phyloP scores from a whole-genome alignment of 2,329 filamentous ascomycete species.

The Pleoardoris graminearum region DNA sequence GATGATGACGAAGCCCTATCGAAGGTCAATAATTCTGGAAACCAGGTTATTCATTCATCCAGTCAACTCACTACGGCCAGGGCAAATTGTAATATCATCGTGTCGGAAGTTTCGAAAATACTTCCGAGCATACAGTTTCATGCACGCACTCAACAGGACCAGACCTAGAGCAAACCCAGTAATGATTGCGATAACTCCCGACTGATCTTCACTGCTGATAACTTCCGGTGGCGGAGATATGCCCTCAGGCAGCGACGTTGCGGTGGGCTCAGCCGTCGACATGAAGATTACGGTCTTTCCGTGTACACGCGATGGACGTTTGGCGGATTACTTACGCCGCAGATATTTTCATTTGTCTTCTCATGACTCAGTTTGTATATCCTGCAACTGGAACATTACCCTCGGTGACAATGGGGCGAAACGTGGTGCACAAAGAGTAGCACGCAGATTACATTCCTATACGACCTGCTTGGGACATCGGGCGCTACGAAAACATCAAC shows the following conservation, averaged over 20 bases:
- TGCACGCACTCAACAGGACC: constrained; percentile 9
- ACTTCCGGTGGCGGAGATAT: neutral
- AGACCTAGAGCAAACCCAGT: constrained; percentile 16
- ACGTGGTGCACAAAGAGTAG: neutral
- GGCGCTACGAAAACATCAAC: neutral
- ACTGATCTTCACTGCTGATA: constrained; percentile 10
- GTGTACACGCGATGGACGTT: no score
- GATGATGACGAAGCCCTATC: constrained; percentile 8
- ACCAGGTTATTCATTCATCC: neutral
- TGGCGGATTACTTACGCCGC: no score
- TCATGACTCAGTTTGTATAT: no score
- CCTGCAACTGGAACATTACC: neutral
- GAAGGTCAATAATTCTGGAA: neutral
- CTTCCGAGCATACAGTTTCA: constrained; percentile 12
- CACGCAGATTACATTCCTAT: neutral
- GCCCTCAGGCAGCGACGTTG: neutral
- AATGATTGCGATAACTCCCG: constrained; percentile 18
- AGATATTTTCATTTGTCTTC: no score
- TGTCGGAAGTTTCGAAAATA: constrained; percentile 1
- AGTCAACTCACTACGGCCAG: constrained; percentile 4
- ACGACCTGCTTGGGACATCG: neutral
- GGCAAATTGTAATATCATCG: constrained; percentile 16
- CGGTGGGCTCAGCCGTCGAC: neutral
- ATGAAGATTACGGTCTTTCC: neutral
- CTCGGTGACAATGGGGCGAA: no score